phyloP scores from a whole-genome alignment of 768 basidiomycete genomes.

The Agrocybe chaxingu region DNA sequence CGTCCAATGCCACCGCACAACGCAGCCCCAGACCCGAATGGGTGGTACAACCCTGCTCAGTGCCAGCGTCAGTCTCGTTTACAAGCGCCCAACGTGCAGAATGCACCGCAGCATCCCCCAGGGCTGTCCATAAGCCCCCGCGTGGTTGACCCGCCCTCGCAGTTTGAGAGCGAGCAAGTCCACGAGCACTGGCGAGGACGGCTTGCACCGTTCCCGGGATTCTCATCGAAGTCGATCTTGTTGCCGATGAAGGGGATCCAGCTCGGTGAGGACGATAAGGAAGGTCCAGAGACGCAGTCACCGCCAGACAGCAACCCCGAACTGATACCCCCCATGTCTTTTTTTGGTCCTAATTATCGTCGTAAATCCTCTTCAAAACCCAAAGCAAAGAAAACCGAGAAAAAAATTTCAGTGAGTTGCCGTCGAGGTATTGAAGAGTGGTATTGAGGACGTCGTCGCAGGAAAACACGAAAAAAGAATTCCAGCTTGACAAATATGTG shows the following conservation, averaged over 20 bases:
- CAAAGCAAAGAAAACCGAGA: conserved; percentile 6
- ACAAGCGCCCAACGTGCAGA: not conserved
- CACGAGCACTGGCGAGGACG: conserved; percentile 40
- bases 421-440: not conserved
- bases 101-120: conserved; percentile 13
- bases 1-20: conserved; percentile 6
- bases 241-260: conserved; percentile 20
- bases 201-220: conserved; percentile 40
- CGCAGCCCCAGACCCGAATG: conserved; percentile 8
- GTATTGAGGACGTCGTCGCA: not conserved
- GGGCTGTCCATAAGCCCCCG: conserved; percentile 5
- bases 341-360: conserved; percentile 3
- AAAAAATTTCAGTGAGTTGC: conserved; percentile 15
- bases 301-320: not conserved
- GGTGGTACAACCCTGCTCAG: conserved; percentile 8
- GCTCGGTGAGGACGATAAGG: conserved; percentile 12
- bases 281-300: conserved; percentile 2
- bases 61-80: not conserved
- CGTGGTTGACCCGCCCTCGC: not conserved
- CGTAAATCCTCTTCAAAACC: conserved; percentile 11
- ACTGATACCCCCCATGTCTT: conserved; percentile 12
- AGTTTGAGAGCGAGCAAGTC: conserved; percentile 14
- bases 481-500: conserved; percentile 46
- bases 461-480: conserved; percentile 17
- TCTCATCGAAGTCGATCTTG: conserved; percentile 30